Percentiles rank a stretch among this genome's conserved stretches.
phyloP scores from a whole-genome alignment of 257 asterid species.

The Rubia yunnanensis region DNA sequence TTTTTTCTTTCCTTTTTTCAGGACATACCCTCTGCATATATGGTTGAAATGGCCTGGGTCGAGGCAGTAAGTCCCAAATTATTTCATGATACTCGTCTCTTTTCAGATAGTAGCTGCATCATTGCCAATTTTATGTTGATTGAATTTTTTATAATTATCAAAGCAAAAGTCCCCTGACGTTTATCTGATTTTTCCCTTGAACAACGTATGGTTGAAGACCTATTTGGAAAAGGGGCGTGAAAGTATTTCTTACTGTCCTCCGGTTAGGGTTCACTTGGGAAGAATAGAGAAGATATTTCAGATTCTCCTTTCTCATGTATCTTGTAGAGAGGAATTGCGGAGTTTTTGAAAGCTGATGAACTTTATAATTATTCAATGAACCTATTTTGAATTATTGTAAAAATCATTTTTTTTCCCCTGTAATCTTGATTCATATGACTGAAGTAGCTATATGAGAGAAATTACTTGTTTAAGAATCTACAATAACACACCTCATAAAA shows the following conservation, averaged over 20 bases:
- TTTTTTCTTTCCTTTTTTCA: conserved; percentile 24
- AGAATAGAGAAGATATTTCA: background rate
- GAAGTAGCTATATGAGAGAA: background rate
- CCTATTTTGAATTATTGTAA: too few relatives aligned
- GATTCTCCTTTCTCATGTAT: background rate
- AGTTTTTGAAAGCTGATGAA: background rate
- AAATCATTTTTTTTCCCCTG: too few relatives aligned
- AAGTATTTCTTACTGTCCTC: background rate
- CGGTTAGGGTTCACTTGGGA: background rate
- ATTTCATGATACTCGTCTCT: background rate
- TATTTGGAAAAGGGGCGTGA: too few relatives aligned
- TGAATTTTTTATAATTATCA: background rate
- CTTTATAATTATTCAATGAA: background rate
- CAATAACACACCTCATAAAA: too few relatives aligned
- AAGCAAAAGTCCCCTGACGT: too few relatives aligned
- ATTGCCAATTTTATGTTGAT: background rate
- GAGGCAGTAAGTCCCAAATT: conserved; percentile 52
- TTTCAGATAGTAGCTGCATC: background rate
- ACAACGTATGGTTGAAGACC: background rate
- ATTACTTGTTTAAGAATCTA: background rate
- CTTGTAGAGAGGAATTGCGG: background rate
- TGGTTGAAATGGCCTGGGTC: conserved; percentile 82
- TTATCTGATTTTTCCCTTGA: background rate
- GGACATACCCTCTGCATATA: conserved; percentile 75
- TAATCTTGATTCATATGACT: background rate